phyloP scores from a whole-genome alignment of 495 filamentous ascomycete species.

The Penicillium tannophilum region DNA sequence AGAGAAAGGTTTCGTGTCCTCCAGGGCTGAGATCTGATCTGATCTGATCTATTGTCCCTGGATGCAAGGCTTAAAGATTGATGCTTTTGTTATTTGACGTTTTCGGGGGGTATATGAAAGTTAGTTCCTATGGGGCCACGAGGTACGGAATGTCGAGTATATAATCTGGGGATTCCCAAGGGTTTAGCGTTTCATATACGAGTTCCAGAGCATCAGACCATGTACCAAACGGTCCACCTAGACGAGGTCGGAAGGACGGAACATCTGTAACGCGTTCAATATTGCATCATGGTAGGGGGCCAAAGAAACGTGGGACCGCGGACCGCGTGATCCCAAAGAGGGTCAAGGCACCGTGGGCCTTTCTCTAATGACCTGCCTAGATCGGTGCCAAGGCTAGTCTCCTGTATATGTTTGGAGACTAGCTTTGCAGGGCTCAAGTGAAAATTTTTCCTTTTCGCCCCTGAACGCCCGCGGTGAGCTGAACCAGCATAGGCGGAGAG shows the following conservation, averaged over 20 bases:
- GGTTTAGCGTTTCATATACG: not conserved
- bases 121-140: not conserved
- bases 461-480: conserved; percentile 23
- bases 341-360: conserved; percentile 3
- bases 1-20: not conserved
- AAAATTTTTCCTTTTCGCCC: conserved; percentile 6
- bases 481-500: conserved; percentile 20
- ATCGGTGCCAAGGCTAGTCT: not conserved
- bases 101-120: not conserved
- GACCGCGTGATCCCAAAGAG: conserved; percentile 5
- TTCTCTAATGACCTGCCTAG: conserved; percentile 10
- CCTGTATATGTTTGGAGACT: not conserved
- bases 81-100: no score
- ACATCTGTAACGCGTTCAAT: conserved; percentile 7
- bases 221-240: conserved; percentile 6
- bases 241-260: conserved; percentile 1
- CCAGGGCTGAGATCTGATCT: not conserved
- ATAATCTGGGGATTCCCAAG: conserved; percentile 3
- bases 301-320: conserved; percentile 2
- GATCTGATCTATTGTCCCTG: not conserved
- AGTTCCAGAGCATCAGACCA: not conserved
- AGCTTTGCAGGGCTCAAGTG: not conserved
- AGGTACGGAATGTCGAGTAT: not conserved
- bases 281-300: conserved; percentile 14
- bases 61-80: no score